Base-by-base conservation (phyloP, 2,329 filamentous ascomycete species). In the Penicillium verrucosum region DNA sequence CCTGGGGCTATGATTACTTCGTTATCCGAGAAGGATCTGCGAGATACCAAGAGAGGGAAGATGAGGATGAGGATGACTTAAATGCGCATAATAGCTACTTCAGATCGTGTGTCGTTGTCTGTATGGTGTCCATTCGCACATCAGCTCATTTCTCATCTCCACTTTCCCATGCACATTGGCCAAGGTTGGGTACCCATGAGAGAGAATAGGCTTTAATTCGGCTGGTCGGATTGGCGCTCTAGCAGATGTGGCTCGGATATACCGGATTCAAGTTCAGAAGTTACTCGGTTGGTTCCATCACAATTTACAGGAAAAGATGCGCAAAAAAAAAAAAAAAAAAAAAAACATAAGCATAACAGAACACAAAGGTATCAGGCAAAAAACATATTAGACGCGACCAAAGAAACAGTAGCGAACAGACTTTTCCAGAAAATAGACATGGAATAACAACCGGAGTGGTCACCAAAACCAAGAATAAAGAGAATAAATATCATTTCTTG, bases 401-500 rank as follows among this genome's bases (percentile, higher is more conserved):
- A 37, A 29, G 12, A 30, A 37, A 30, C 16, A 27, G 37, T n/a
- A 44, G 9, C 14, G 8, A 16, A 37, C 42, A 30, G 14, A 14
- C 25, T 27, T 29, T 16, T 16, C 23, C 11, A n/a, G 37, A 30
- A 44, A 45, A 49, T 29, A 29, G 23, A 34, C 14, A 51, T 30
- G 36, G 34, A 29, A 29, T 10, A 51, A 60, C 51, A 55, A 48
- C 49, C 58, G 25, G 50, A 48, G 29, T 46, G 3, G 47, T 58
- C 55, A 37, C 46, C 59, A 25, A 10, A 36, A 29, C 52, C 44
- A 50, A 52, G 5, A 40, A 54, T 3, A 9, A 32, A 3, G 18
- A 29, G 8, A 5, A 29, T 8, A n/a, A 8, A 8, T 4, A 42
- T 56, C 48, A 62, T 37, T 60, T 62, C 45, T 70, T 64, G 69